phyloP scores from a whole-genome alignment of 345 rosid genomes.

The Raphanus sativus region DNA sequence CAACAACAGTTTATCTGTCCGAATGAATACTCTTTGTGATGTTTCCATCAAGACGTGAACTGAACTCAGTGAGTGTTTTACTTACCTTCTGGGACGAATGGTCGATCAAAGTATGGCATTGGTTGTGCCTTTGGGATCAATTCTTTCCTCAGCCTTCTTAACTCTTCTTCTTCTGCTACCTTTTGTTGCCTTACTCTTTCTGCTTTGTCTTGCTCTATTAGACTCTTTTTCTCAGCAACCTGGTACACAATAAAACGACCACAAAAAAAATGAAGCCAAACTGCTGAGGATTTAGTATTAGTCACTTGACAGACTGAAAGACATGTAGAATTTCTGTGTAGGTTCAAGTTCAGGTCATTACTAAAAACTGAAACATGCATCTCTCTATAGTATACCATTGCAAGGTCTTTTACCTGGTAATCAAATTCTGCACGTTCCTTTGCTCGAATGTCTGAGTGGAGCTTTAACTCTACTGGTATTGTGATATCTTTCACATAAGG shows the following conservation, averaged over 20 bases:
- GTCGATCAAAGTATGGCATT: slow-evolving; percentile 95
- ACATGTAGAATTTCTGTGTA: neutral
- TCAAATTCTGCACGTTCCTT: slow-evolving; percentile 88
- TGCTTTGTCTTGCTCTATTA: slow-evolving; percentile 74
- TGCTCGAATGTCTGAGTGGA: slow-evolving; percentile 75
- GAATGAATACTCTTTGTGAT: neutral
- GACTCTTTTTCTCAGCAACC: slow-evolving; percentile 74
- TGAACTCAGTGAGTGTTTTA: neutral
- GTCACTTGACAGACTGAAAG: neutral
- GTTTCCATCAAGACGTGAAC: neutral
- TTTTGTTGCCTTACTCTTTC: slow-evolving; percentile 74
- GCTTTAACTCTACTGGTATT: slow-evolving; percentile 65
- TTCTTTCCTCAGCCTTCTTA: slow-evolving; percentile 75
- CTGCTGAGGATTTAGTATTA: neutral
- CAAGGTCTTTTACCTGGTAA: slow-evolving; percentile 53
- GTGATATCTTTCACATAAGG: slow-evolving; percentile 80
- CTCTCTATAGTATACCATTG: neutral
- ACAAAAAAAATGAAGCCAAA: neutral
- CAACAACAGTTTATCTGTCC: neutral
- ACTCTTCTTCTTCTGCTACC: slow-evolving; percentile 90
- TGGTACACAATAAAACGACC: slow-evolving; percentile 29
- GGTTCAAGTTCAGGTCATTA: neutral
- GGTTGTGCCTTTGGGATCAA: slow-evolving; percentile 95
- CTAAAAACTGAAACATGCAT: slow-evolving; percentile 4
- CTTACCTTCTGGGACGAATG: slow-evolving; percentile 89